Base-by-base conservation (phyloP, 257 asterid species). In the Echium plantagineum region DNA sequence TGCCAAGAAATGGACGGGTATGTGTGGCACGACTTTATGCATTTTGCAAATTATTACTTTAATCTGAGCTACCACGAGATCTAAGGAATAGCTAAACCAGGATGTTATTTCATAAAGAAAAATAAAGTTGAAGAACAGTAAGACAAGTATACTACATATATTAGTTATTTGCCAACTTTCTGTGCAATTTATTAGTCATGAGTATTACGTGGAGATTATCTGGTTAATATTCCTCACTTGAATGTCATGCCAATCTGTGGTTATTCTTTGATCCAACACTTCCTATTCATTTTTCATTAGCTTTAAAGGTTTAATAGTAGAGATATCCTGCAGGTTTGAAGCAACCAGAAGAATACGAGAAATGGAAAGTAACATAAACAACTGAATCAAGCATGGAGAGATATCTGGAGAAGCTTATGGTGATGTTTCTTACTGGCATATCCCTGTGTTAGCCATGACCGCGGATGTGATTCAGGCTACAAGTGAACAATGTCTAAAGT, bases 1-100 rank as follows among this genome's bases (percentile, higher is more conserved):
- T 91, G 98, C 98, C 98, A 1, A n/a, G 94, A 81, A 76, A 88
- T 88, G 94, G 95, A 91, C 30, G 98, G 98, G 98, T 88, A 78
- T 75, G 78, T 61, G 18, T 21, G 47, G 10, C 55, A n/a, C 42
- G 42, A 12, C 47, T 51, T 21, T 24, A 42, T 42, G 8, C 15
- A 42, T 42, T 42, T 42, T 42, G 0, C 15, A 9, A 42, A 6
- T 8, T 42, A 42, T 42, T 42, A 42, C 15, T 62, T 46, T 46
- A 8, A 20, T 51, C 28, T 26, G 5, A 38, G 17, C 51, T 60
- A 42, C 21, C 49, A 28, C 16, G 18, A 56, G 28, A 42, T 42
- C 15, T 42, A 8, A 42, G 15, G 48, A 42, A 42, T 7, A 42
- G 48, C 48, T 42, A 8, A 12, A 42, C 15, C 48, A 42, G 3